Conservation (phyloP, 768 basidiomycete species). For the Collybia sordida region DNA sequence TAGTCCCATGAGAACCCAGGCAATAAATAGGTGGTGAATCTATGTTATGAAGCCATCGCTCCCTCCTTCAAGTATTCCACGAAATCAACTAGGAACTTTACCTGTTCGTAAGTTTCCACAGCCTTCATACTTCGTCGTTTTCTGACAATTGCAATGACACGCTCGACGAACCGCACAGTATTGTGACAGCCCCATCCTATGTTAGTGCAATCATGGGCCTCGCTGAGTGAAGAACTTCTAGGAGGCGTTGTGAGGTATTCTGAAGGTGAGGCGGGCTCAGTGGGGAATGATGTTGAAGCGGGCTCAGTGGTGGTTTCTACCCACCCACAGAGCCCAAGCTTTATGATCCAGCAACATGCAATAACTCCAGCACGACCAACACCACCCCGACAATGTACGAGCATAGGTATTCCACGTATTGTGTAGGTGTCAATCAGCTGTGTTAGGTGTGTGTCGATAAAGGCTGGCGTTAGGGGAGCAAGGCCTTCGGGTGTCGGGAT, state of each 20-base stretch:
- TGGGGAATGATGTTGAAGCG: neutral
- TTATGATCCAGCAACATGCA: conserved; percentile 90
- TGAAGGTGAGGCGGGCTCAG: neutral
- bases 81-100: conserved; percentile 77
- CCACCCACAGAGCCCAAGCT: conserved; percentile 87
- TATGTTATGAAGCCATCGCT: neutral
- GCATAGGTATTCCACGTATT: conserved; percentile 63
- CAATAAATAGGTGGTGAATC: neutral
- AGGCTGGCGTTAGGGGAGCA: conserved; percentile 57
- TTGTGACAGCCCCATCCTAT: conserved; percentile 14
- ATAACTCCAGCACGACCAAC: conserved; percentile 92
- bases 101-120: conserved; percentile 93
- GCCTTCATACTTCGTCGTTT: conserved; percentile 83
- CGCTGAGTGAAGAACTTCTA: neutral
- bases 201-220: neutral
- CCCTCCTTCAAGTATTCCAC: conserved; percentile 53
- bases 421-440: conserved; percentile 72
- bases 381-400: conserved; percentile 93
- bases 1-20: neutral
- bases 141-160: conserved; percentile 71
- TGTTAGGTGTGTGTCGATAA: conserved; percentile 65
- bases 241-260: neutral
- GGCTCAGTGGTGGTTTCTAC: conserved; percentile 24
- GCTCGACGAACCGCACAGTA: conserved; percentile 68
- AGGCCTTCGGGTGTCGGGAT: conserved; percentile 91